Evolutionary conservation across 768 basidiomycete genomes (phyloP), one percentile per base, ranked within the genome.

Genomic region (Boletus huronensis): DNA sequence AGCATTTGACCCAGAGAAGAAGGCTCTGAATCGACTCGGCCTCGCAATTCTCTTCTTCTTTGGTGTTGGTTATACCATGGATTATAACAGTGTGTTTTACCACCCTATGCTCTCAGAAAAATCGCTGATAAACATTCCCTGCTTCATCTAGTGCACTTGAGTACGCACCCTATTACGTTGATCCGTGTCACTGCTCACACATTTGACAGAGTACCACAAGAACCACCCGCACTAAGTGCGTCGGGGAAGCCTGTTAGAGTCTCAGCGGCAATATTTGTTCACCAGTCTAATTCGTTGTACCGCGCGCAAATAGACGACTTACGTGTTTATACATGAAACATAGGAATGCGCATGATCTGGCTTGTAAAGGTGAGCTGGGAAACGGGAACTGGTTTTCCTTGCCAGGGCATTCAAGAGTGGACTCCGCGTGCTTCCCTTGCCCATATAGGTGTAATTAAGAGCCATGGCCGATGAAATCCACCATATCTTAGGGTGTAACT

Each of bases 61-160:
- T 39, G 64, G 64, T 53, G 53, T 65, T 19, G 87, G 91, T 26
- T 95, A 94, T 74, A 89, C 89, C 63, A 74, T 93, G 60, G 92
- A 93, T 75, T 93, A 93, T 70, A 85, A 92, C 74, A 89, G 90
- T 93, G 72, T 70, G 91, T 86, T 21, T 45, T 16, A 21, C 10
- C 36, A 23, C 29, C 36, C 3, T n/a, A 29, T 17, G 17, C 21
- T 35, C 45, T 48, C 38, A 50, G 47, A 46, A 45, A 40, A 25
- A 25, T 55, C 46, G 48, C 58, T 58, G 49, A 60, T 38, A 36
- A 48, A n/a, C 14, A 52, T 55, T 53, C 8, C 41, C 19, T 36
- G 40, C 14, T 26, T 35, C 42, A 59, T 66, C 6, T 58, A 91
- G 90, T 91, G 87, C 90, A 92, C 69, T 72, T 91, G 78, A 92